phyloP scores from a whole-genome alignment of 805 yeast genomes.

The Yarrowia yakushimensis region DNA sequence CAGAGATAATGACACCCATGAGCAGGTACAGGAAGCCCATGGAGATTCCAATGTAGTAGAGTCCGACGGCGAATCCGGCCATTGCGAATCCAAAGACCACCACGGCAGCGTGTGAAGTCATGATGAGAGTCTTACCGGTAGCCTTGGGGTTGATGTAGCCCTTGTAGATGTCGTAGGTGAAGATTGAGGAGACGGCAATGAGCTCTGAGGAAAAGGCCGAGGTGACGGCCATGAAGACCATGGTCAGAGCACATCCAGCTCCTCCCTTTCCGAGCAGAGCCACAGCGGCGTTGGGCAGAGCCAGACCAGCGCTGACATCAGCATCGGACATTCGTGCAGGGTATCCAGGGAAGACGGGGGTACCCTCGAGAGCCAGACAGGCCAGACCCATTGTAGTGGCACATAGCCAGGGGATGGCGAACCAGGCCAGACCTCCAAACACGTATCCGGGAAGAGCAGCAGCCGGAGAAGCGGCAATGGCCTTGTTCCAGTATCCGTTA shows the following conservation, averaged over 20 bases:
- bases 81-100: constrained; percentile 58
- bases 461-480: constrained; percentile 78
- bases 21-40: constrained; percentile 85
- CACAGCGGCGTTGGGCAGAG: constrained; percentile 66
- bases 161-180: constrained; percentile 82
- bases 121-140: constrained; percentile 65
- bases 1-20: constrained; percentile 85
- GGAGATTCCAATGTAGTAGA: constrained; percentile 74
- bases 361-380: constrained; percentile 65
- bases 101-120: constrained; percentile 65
- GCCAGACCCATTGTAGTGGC: constrained; percentile 88
- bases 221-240: constrained; percentile 89
- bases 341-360: constrained; percentile 74
- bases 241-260: constrained; percentile 72
- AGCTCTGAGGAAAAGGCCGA: constrained; percentile 90
- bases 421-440: constrained; percentile 86
- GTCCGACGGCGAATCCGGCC: constrained; percentile 81
- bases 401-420: constrained; percentile 78
- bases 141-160: constrained; percentile 77
- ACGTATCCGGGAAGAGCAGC: constrained; percentile 86
- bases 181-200: constrained; percentile 79
- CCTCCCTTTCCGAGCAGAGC: constrained; percentile 85
- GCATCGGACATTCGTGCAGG: constrained; percentile 62
- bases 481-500: constrained; percentile 86
- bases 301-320: constrained; percentile 76